Percentiles rank a stretch among this genome's conserved stretches.
phyloP scores from a whole-genome alignment of 345 rosid species.

The Lepidium sativum region DNA sequence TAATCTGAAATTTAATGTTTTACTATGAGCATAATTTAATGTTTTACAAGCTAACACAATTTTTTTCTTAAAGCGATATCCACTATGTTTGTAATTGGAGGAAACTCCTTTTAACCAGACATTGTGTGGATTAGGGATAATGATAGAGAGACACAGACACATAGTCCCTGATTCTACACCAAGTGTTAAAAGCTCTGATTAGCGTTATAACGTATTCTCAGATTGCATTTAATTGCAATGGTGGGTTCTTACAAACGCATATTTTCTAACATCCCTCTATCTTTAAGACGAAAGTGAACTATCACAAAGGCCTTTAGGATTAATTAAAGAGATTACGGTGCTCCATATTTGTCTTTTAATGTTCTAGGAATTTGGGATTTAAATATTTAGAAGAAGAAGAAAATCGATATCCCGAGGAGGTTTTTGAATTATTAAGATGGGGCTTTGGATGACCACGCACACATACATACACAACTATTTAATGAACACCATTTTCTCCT shows the following conservation, averaged over 20 bases:
- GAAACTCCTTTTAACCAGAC: neutral
- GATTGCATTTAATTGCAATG: slow-evolving; percentile 10
- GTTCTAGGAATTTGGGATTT: slow-evolving; percentile 13
- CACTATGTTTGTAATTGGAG: too few species aligned
- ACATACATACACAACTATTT: neutral
- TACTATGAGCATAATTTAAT: too few species aligned
- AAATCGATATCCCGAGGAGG: neutral
- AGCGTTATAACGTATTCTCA: neutral
- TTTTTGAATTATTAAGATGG: slow-evolving; percentile 8
- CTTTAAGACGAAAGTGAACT: slow-evolving; percentile 11
- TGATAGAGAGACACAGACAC: neutral
- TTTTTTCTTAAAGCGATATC: too few species aligned
- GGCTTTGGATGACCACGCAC: slow-evolving; percentile 16
- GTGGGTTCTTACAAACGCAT: neutral
- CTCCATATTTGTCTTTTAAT: slow-evolving; percentile 21
- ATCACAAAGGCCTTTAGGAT: neutral
- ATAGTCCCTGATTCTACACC: neutral
- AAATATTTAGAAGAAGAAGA: neutral
- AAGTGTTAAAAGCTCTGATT: slow-evolving; percentile 10
- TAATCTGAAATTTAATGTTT: too few species aligned
- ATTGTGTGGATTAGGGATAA: neutral
- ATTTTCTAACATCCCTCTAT: neutral
- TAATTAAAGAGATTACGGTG: neutral
- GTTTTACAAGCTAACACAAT: too few species aligned
- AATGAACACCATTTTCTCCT: slow-evolving; percentile 11